Evolutionary conservation across 2,329 filamentous ascomycete species (phyloP), one percentile per base, ranked within the genome.

Genomic region (Nothophoma quercina): DNA sequence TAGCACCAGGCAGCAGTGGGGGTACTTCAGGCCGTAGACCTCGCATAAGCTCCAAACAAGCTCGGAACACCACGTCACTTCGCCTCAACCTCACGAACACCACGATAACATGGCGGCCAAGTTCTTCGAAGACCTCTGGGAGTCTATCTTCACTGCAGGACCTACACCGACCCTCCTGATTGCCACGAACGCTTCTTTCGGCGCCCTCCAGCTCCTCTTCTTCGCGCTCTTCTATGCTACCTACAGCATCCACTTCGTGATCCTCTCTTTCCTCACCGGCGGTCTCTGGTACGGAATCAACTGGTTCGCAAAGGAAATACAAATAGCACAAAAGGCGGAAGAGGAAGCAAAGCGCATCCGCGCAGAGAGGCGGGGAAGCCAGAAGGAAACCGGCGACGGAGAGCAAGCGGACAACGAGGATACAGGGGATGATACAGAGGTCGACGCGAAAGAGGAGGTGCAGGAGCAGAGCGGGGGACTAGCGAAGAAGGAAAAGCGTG

Each of bases 201-300:
- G 87, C 59, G 85, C 86, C 33, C 87, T 99, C 15, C 95, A 98
- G 75, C 55, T 89, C 57, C 81, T 96, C 33, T 87, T 98, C 62
- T 76, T 91, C 60, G 75, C 78, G 46, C 88, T 99, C 57, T 84
- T 98, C 44, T 55, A 91, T 62, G 88, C 86, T 50, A 99, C 93
- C 7, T 86, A 89, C 76, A 96, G 89, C 78, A 83, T 96, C 59
- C 95, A 98, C 81, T 96, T 97, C 69, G 73, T 91, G 58, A 81
- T 93, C 51, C 84, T 99, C 5, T 96, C 91, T 10, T 68, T 87
- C 52, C 80, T 99, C 8, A 91, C 86, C 59, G 93, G 79, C 25
- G 89, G 90, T 4, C 82, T 98, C 28, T 99, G 95, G 95, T 92
- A 85, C 79, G 86, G 89, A 51, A 93, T 98, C 78, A 98, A 98